Conservation (phyloP, 768 basidiomycete species). For the Rhodotorula graminis region DNA sequence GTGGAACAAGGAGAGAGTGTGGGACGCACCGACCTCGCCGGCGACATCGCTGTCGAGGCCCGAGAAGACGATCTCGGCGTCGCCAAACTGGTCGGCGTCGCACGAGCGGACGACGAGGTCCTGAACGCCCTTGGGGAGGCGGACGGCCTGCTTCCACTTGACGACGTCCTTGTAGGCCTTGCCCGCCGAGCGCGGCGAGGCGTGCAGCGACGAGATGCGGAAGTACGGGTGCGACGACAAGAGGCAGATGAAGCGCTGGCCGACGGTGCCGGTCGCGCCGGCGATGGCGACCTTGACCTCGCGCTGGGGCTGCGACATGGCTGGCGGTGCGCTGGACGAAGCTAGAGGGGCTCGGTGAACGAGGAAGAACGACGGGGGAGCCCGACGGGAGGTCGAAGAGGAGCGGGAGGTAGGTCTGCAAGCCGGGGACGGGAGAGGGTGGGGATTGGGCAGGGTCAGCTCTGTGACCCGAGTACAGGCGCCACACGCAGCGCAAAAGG, state of each 20-base stretch:
- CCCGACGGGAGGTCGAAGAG: not conserved
- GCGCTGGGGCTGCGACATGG: slow-evolving; percentile 18
- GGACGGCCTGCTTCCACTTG: slow-evolving; percentile 77
- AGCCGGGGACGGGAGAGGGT: too few species aligned
- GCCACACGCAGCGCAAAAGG: too few species aligned
- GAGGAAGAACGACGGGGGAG: not conserved
- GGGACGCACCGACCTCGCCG: slow-evolving; percentile 76
- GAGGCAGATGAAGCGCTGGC: slow-evolving; percentile 66
- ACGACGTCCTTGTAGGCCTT: slow-evolving; percentile 68
- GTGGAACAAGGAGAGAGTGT: too few species aligned
- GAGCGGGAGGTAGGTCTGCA: too few species aligned
- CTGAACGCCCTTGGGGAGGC: slow-evolving; percentile 63
- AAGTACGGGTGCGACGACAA: slow-evolving; percentile 89
- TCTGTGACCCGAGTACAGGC: too few species aligned
- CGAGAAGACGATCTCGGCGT: slow-evolving; percentile 84
- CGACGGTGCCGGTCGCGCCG: slow-evolving; percentile 63
- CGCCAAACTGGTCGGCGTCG: slow-evolving; percentile 66
- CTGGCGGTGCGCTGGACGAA: not conserved
- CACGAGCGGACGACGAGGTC: slow-evolving; percentile 71
- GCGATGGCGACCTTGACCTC: slow-evolving; percentile 62
- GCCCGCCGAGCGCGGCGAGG: slow-evolving; percentile 79
- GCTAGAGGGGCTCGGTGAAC: not conserved
- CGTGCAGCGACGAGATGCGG: slow-evolving; percentile 75
- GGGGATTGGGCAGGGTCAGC: too few species aligned
- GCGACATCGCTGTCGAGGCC: slow-evolving; percentile 94